Evolutionary conservation across 768 basidiomycete species (phyloP).

Genomic region (Leccinum variicolor): DNA sequence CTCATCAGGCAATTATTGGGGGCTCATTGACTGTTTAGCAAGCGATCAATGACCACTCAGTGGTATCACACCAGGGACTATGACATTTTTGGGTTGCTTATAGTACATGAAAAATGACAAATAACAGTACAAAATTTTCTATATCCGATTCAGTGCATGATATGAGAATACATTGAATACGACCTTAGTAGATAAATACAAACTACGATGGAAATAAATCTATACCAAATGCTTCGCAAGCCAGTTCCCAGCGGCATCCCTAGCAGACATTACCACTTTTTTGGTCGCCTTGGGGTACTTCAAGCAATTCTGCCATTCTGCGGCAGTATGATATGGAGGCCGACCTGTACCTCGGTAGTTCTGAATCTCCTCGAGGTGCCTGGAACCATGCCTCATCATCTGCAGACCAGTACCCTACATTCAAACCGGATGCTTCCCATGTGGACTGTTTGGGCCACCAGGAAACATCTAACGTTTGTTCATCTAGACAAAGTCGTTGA

Average conservation of each 20-base stretch:
- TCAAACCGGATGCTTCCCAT: neutral
- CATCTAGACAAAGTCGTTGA: neutral
- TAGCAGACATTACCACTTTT: neutral
- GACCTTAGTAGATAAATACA: too few relatives aligned
- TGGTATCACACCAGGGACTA: too few relatives aligned
- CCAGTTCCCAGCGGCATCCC: neutral
- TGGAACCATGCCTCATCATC: too few relatives aligned
- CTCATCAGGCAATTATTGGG: too few relatives aligned
- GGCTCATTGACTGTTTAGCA: too few relatives aligned
- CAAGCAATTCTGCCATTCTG: neutral
- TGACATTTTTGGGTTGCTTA: too few relatives aligned
- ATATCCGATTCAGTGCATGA: too few relatives aligned
- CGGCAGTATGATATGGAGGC: neutral
- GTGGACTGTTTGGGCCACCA: conserved; percentile 1
- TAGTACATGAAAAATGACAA: too few relatives aligned
- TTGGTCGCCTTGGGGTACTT: neutral
- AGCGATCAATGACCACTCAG: too few relatives aligned
- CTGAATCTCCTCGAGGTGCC: neutral
- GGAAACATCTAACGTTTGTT: neutral
- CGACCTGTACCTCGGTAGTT: neutral
- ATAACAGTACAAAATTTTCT: too few relatives aligned
- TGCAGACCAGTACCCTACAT: neutral
- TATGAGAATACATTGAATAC: too few relatives aligned
- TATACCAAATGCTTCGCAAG: neutral
- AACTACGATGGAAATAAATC: too few relatives aligned